Conservation (phyloP, 2,329 filamentous ascomycete genomes). For the Ophiostoma quercus region DNA sequence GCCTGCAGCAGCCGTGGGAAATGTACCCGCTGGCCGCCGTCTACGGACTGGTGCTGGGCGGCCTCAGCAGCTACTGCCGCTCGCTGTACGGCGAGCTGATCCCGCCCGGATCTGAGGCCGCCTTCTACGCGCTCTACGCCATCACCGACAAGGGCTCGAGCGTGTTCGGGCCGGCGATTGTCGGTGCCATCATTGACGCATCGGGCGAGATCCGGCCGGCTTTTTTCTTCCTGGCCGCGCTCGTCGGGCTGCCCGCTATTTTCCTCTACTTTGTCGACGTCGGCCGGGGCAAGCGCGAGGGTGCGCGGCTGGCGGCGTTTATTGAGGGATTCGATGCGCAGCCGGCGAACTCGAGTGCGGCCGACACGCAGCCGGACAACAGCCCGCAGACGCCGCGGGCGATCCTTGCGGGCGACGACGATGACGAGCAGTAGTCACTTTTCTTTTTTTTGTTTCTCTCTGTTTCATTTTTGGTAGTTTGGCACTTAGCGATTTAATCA, state of each 20-base stretch:
- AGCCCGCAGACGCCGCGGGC: slow-evolving; percentile 10
- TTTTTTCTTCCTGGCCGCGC: slow-evolving; percentile 81
- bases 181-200: slow-evolving; percentile 83
- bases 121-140: slow-evolving; percentile 93
- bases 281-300: slow-evolving; percentile 67
- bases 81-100: slow-evolving; percentile 91
- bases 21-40: slow-evolving; percentile 91
- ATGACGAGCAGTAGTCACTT: background rate
- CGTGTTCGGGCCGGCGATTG: slow-evolving; percentile 88
- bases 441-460: too few relatives aligned
- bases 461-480: background rate
- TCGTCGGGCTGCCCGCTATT: slow-evolving; percentile 81
- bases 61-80: slow-evolving; percentile 84
- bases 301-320: slow-evolving; percentile 55
- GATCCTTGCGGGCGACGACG: background rate
- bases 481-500: background rate
- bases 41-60: slow-evolving; percentile 92
- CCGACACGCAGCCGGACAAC: background rate
- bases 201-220: slow-evolving; percentile 77
- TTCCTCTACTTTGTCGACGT: slow-evolving; percentile 82
- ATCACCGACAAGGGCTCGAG: slow-evolving; percentile 97
- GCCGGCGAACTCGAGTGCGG: background rate
- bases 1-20: slow-evolving; percentile 91
- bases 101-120: slow-evolving; percentile 87
- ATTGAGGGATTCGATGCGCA: slow-evolving; percentile 34